Conservation (phyloP, 257 asterid genomes). For the Solanum lignicaule region DNA sequence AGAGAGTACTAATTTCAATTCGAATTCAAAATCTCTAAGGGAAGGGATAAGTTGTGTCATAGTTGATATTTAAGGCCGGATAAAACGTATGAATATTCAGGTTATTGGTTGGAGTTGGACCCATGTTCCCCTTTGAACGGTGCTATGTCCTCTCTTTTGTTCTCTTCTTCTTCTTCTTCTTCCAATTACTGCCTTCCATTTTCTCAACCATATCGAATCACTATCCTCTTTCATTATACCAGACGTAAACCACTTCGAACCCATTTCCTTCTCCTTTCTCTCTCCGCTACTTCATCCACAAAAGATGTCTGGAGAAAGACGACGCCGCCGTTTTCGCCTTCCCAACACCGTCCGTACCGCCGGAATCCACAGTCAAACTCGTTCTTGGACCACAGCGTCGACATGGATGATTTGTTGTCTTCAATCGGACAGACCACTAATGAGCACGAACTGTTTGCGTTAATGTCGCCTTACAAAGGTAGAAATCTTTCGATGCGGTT, state of each 20-base stretch:
- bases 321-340: background rate
- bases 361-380: conserved; percentile 10
- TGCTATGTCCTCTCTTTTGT: background rate
- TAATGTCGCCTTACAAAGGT: conserved; percentile 60
- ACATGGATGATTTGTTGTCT: conserved; percentile 58
- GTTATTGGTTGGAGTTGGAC: background rate
- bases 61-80: background rate
- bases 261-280: conserved; percentile 24
- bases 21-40: no score
- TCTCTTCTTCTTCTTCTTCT: background rate
- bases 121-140: background rate
- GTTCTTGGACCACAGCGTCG: conserved; percentile 52
- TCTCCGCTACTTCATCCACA: conserved; percentile 17
- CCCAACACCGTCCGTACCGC: conserved; percentile 17
- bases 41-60: background rate
- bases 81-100: background rate
- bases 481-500: conserved; percentile 55
- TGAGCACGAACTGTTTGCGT: conserved; percentile 54
- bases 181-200: conserved; percentile 4
- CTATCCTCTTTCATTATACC: conserved; percentile 12
- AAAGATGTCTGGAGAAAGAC: conserved; percentile 45
- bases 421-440: conserved; percentile 55
- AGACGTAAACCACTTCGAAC: conserved; percentile 2
- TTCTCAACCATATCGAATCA: conserved; percentile 2
- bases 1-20: background rate